phyloP scores from a whole-genome alignment of 148 eudicot species.

The Beta vulgaris region DNA sequence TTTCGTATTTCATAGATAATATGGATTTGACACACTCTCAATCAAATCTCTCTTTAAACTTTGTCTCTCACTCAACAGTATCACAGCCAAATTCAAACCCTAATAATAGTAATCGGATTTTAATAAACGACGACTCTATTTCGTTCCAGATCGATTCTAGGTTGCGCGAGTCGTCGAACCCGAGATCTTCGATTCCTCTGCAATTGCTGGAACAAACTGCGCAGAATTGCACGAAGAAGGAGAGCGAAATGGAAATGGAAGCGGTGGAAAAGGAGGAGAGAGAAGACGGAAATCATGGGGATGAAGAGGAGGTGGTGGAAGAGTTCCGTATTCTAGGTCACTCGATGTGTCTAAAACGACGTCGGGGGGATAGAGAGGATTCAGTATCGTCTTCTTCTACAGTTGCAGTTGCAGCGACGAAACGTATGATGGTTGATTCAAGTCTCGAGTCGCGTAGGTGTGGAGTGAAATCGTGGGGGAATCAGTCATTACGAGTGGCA shows the following conservation, averaged over 20 bases:
- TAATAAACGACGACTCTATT: conserved; percentile 47
- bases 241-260: conserved; percentile 23
- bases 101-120: conserved; percentile 31
- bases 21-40: conserved; percentile 55
- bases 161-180: conserved; percentile 31
- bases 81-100: conserved; percentile 19
- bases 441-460: conserved; percentile 46
- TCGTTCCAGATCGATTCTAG: conserved; percentile 57
- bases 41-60: conserved; percentile 49
- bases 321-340: conserved; percentile 78
- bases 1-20: background rate
- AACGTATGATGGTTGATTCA: conserved; percentile 40
- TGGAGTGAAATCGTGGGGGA: conserved; percentile 67
- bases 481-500: conserved; percentile 52
- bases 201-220: conserved; percentile 61
- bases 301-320: conserved; percentile 41
- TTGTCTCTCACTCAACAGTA: conserved; percentile 36
- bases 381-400: conserved; percentile 43
- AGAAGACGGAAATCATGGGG: conserved; percentile 30
- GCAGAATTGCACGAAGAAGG: conserved; percentile 24
- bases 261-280: conserved; percentile 24
- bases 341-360: conserved; percentile 70
- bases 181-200: conserved; percentile 61
- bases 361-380: conserved; percentile 76
- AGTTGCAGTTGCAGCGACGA: conserved; percentile 12